These are phyloP conservation scores for Salix brachista DNA, from an alignment of 345 rosid genomes.

Conservation along the genomic window DNA sequence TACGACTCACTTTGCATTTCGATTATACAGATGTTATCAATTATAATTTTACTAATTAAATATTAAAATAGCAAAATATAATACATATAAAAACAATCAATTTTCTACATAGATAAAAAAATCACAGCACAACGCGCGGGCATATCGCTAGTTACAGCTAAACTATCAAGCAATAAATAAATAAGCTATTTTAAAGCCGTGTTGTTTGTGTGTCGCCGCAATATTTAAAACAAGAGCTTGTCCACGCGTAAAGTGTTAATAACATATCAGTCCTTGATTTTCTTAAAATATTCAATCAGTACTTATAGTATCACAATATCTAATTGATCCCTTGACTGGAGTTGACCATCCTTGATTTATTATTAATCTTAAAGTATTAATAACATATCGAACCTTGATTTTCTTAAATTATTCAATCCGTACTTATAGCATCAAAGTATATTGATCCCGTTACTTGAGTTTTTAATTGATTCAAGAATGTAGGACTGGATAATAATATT, in stretches of 20 bases:
- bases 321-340: no score
- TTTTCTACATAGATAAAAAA: no score
- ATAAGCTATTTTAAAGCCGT: background rate
- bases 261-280: background rate
- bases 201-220: background rate
- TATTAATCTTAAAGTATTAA: no score
- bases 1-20: no score
- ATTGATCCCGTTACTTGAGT: no score
- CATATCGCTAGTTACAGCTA: no score
- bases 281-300: background rate
- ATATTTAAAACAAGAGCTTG: background rate
- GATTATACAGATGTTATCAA: no score
- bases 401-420: background rate
- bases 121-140: no score
- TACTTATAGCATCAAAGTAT: background rate
- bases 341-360: no score
- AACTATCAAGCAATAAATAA: rapidly evolving
- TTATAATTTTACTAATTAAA: no score
- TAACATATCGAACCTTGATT: background rate
- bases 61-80: no score
- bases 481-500: background rate
- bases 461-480: background rate
- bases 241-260: background rate
- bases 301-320: background rate
- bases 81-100: no score